Evolutionary conservation across 2,329 filamentous ascomycete genomes (phyloP).

Genomic region (Alternaria novae-zelandiae): DNA sequence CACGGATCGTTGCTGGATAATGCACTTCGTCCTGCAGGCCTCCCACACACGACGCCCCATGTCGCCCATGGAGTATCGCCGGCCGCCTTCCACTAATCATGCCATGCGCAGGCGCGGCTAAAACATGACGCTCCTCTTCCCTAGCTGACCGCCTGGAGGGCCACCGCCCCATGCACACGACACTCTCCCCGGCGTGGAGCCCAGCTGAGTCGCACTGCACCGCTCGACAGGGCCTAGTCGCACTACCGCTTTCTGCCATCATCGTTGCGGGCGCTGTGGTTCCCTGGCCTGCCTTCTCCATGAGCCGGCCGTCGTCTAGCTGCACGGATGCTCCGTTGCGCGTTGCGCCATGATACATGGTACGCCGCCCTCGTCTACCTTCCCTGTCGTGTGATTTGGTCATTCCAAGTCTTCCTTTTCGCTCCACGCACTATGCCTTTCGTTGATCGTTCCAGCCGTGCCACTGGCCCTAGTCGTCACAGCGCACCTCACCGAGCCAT

Average conservation of each 20-base stretch:
- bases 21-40: constrained; percentile 16
- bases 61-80: constrained; percentile 24
- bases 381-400: constrained; percentile 43
- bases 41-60: constrained; percentile 10
- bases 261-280: constrained; percentile 30
- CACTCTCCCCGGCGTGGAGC: constrained; percentile 31
- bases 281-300: constrained; percentile 35
- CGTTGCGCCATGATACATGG: constrained; percentile 52
- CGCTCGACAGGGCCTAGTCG: background rate
- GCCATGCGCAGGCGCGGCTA: constrained; percentile 39
- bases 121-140: constrained; percentile 35
- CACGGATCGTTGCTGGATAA: constrained; percentile 19
- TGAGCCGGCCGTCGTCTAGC: constrained; percentile 38
- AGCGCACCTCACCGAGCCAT: constrained; percentile 45
- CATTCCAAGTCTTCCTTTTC: constrained; percentile 44
- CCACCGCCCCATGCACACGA: constrained; percentile 40
- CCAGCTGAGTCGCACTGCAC: constrained; percentile 39
- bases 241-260: constrained; percentile 39
- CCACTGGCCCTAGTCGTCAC: constrained; percentile 46
- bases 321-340: constrained; percentile 50
- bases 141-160: constrained; percentile 45
- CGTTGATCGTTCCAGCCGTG: constrained; percentile 49
- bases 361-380: constrained; percentile 39
- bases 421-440: constrained; percentile 36
- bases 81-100: constrained; percentile 27